Evolutionary conservation across 2,329 filamentous ascomycete species (phyloP), one percentile per base, ranked within the genome.

Genomic region (Dactylellina haptotyla): DNA sequence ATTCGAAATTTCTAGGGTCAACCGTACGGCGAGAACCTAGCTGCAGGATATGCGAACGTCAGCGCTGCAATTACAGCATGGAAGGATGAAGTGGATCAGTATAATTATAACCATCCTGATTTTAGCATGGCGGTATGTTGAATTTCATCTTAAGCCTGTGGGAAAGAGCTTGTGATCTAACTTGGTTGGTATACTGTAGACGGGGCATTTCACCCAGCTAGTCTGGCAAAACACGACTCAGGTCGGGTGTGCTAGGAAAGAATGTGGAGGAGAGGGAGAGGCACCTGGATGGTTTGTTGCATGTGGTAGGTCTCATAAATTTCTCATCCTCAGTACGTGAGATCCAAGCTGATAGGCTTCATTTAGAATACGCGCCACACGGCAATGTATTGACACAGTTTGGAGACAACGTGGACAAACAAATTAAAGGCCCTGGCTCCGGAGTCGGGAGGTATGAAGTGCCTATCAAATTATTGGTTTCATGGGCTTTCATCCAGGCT

Each of bases 121-220:
- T 65, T 65, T 18, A 76, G 69, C 34, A 56, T 61, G 57, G 56
- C 75, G 69, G 73, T 69, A 56, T 50, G 66, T 69, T 45, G 2
- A 65, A 20, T 30, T n/a, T 18, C 1, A 45, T 10, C 43, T 48
- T 10, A 51, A 5, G 14, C 9, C 8, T n/a, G 18, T n/a, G 26
- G 14, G 6, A 4, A 3, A 32, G 25, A 23, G 9, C 6, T 14
- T 6, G 4, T n/a, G 20, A 25, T 8, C 26, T 66, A 23, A 57
- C 18, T 14, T n/a, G n/a, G n/a, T n/a, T n/a, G 34, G 28, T 23
- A 18, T 6, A 12, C 2, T 51, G 14, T 28, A 73, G 69, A 77
- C 76, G 9, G 92, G 91, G 64, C 91, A 93, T 81, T 91, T 92
- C 81, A 86, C 88, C 57, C 89, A 93, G 83, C 83, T 93, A 28